Evolutionary conservation across 192 early-diverging fungal genomes (phyloP), one percentile per base, ranked within the genome.

Genomic region (Podila verticillata): DNA sequence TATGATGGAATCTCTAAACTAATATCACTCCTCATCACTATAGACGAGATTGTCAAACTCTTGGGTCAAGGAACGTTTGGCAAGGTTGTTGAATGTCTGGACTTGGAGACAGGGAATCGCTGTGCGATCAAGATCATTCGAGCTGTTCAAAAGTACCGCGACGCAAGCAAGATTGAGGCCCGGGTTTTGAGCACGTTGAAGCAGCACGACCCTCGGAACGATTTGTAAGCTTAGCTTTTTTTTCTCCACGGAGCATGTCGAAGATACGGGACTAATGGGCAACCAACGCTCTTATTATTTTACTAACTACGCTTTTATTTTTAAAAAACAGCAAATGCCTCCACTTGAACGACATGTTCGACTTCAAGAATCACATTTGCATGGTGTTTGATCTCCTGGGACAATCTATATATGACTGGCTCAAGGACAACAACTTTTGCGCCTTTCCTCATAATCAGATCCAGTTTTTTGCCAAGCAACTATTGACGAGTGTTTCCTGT

Each of bases 21-120:
- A 1, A 44, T 2, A 44, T 44, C 15, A 13, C 39, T 10, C 39
- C 15, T 48, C 20, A 48, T 48, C 24, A 47, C 44, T 47, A 20
- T 83, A 95, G 94, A 94, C 75, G 85, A 87, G 74, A 97, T 99
- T 70, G 86, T 95, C 57, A 83, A 89, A 20, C 83, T 96, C 39
- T 87, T 99, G 29, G 97, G 97, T 3, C 96, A 98, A 86, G 97
- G 97, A 20, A 99, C 97, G 7, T 99, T 97, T 87, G 97, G 97
- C 73, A 97, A 96, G 85, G 97, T 99, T 8, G 92, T 96, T 62
- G 91, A 97, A 80, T 96, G 93, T 57, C 89, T 78, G 44, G 96
- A 98, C 81, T 79, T 84, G 19, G 83, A 84, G 1, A 81, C 75
- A 13, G 86, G 86, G 12, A 75, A 77, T 20, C 78, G 86, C 62